These are phyloP conservation scores for Canavalia gladiata DNA, from an alignment of 306 rosid genomes.

Conservation along the genomic window DNA sequence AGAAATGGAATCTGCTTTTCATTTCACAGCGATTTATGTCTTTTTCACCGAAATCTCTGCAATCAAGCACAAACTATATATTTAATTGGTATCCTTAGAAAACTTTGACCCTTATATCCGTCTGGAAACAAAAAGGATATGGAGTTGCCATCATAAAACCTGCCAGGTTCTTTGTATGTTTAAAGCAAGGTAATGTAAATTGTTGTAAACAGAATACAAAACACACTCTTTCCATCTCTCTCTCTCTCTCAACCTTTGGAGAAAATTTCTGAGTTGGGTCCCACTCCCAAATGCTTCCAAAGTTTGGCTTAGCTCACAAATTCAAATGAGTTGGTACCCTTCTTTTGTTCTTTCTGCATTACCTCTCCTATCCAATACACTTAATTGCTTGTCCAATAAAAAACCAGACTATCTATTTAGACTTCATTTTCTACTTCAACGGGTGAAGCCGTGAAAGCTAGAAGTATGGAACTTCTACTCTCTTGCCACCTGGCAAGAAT, in stretches of 20 bases:
- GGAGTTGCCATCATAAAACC: conserved; percentile 61
- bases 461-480: conserved; percentile 33
- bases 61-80: conserved; percentile 54
- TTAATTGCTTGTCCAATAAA: background rate
- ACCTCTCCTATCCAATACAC: conserved; percentile 22
- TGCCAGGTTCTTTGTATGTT: conserved; percentile 77
- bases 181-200: conserved; percentile 41
- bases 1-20: conserved; percentile 64
- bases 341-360: conserved; percentile 55
- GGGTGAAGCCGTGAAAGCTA: conserved; percentile 11
- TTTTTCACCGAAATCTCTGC: conserved; percentile 78
- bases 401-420: background rate
- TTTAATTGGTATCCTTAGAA: conserved; percentile 50
- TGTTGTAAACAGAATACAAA: conserved; percentile 24
- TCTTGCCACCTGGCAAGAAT: conserved; percentile 25
- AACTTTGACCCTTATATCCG: conserved; percentile 69
- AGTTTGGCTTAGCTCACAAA: conserved; percentile 62
- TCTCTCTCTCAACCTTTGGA: conserved; percentile 16
- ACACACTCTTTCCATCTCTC: background rate
- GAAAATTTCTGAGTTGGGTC: conserved; percentile 55
- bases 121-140: conserved; percentile 61
- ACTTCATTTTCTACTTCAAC: conserved; percentile 37
- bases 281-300: conserved; percentile 65
- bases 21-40: conserved; percentile 58
- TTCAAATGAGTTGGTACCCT: conserved; percentile 75